Evolutionary conservation across 495 filamentous ascomycete genomes (phyloP), one percentile per base, ranked within the genome.

Genomic region (Trichoderma asperelloides): DNA sequence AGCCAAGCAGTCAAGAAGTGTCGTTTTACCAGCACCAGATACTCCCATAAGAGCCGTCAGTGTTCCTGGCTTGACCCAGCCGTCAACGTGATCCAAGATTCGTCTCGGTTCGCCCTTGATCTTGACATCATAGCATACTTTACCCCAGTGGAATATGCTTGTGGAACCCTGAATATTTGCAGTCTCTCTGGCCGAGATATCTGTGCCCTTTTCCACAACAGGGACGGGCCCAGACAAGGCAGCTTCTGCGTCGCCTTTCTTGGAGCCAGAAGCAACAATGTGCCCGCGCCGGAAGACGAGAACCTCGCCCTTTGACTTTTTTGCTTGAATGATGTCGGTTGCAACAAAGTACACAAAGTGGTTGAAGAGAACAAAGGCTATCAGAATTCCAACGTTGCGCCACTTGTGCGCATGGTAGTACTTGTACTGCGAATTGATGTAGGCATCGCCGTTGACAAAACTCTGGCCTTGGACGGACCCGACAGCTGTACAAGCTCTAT

Each of bases 41-140:
- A 90, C 91, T 62, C 92, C 92, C 87, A 91, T 90, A 13, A 92
- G 74, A 0, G 89, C 90, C 0, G 89, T 93, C 28, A 92, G 72
- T 3, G 88, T 92, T 30, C 90, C 89, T 18, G 90, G 89, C 69
- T 89, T 87, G 30, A 92, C 86, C 88, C 89, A 93, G 16, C 90
- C 90, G 68, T 88, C 84, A 5, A 92, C 84, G 64, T 87, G 78
- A 64, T 91, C 84, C 47, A 93, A 76, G 65, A 93, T 84, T 13
- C 85, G 78, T 18, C 87, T 78, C 25, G 75, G 71, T 65, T 86
- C 80, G 7, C 80, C 79, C 69, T 90, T 90, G 70, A 90, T 86
- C 70, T 88, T 89, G 74, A 93, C 87, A 65, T 91, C 88, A 68
- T 90, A 93, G 71, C 85, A 86, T 2, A 93, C 82, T 74, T 89